Evolutionary conservation across 2,329 filamentous ascomycete species (phyloP), one percentile per base, ranked within the genome.

Genomic region (Hypoxylon rubiginosum): DNA sequence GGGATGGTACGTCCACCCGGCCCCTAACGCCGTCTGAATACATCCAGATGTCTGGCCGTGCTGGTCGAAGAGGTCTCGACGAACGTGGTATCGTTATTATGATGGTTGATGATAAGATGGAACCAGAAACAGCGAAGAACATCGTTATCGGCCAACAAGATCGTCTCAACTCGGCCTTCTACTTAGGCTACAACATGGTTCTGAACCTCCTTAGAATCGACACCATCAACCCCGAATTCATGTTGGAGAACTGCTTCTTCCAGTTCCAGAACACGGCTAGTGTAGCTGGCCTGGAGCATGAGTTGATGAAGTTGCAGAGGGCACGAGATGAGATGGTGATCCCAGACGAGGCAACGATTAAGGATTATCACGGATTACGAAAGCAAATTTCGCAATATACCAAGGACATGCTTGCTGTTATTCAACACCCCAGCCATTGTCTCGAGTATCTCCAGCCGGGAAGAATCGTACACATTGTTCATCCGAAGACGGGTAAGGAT

Each of bases 151-250:
- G 96, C 71, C 92, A 97, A 76, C 96, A 99, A 79, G 97, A 99
- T 79, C 94, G 94, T 72, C 89, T 99, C 30, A 98, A 98, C 81
- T 98, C 96, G 3, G 96, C 96, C 1, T 99, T 99, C 81, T 93
- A 99, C 78, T 86, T 99, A 15, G 94, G 96, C 32, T 99, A 99
- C 85, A 99, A 99, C 82, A 99, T 99, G 96, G 93, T 99, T 76
- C 85, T 99, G 62, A 99, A 99, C 76, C 82, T 99, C 66, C 91
- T 98, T 79, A 88, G 96, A 80, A 95, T 99, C n/a, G 96, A 99
- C 78, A 95, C 94, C n/a, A 97, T 99, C 54, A 98, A 94, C 8
- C 96, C 97, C 1, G 95, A 99, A 74, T 98, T 93, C 76, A 99
- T 99, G 96, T 84, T 99, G n/a, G 94, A 98, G 82, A 89, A 92